Evolutionary conservation across 176 grass and related monocot genomes (phyloP).

Genomic region (Miscanthus lutarioriparius): DNA sequence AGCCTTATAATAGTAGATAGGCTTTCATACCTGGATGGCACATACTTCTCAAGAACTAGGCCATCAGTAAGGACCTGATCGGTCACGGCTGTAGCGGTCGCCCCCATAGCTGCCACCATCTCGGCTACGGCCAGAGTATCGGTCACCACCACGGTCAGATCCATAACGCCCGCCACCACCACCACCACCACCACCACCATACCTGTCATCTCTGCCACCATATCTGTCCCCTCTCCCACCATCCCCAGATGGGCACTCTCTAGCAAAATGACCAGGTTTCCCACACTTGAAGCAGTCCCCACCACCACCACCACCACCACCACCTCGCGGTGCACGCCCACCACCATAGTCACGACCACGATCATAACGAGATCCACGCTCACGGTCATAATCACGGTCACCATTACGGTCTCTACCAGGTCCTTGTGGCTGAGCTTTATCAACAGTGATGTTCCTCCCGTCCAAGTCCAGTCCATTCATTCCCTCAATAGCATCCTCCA

Average conservation of each 20-base stretch:
- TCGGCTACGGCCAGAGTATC: constrained; percentile 65
- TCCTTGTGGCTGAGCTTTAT: constrained; percentile 83
- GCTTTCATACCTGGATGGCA: constrained; percentile 54
- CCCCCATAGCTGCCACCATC: constrained; percentile 51
- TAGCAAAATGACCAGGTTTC: constrained; percentile 86
- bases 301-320: constrained; percentile 39
- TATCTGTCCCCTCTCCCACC: constrained; percentile 67
- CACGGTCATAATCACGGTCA: constrained; percentile 53
- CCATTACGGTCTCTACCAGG: constrained; percentile 67
- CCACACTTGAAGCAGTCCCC: constrained; percentile 87
- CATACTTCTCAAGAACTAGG: constrained; percentile 32
- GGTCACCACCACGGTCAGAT: constrained; percentile 67
- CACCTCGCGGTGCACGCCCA: constrained; percentile 38
- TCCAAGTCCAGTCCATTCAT: constrained; percentile 91
- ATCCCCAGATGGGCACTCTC: constrained; percentile 71
- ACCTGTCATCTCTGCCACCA: constrained; percentile 63
- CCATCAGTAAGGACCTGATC: constrained; percentile 69
- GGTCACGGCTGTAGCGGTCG: constrained; percentile 61
- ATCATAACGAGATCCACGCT: constrained; percentile 57
- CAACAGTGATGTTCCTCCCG: constrained; percentile 81
- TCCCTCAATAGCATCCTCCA: constrained; percentile 95
- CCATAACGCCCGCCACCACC: constrained; percentile 50
- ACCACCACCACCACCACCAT: constrained; percentile 57
- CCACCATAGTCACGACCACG: constrained; percentile 59
- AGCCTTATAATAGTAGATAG: constrained; percentile 38